Percentiles rank a stretch among this genome's conserved stretches.
phyloP scores from a whole-genome alignment of 129 eudicot genomes.

The Oenanthe sinensis region DNA sequence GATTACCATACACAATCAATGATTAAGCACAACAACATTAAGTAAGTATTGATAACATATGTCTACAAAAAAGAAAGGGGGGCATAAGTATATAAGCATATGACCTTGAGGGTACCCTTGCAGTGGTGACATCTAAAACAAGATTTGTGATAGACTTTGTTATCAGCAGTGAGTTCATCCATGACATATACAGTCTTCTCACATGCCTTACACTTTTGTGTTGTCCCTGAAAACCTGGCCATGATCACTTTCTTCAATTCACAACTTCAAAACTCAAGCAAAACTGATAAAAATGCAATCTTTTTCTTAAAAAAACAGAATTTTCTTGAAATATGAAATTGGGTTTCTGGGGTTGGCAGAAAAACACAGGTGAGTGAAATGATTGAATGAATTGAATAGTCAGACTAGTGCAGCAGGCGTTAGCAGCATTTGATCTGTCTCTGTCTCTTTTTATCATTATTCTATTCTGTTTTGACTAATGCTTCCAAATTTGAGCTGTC shows the following conservation, averaged over 20 bases:
- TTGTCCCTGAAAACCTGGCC: slow-evolving; percentile 75
- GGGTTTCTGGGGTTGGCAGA: not conserved
- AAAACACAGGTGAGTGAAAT: not conserved
- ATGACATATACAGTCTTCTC: slow-evolving; percentile 91
- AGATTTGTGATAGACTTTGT: slow-evolving; percentile 68
- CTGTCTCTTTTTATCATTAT: not conserved
- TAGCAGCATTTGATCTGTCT: slow-evolving; percentile 8
- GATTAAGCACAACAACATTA: not conserved
- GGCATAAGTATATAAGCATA: not conserved
- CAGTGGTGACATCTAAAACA: slow-evolving; percentile 99
- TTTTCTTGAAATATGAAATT: not conserved
- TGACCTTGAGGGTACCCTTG: slow-evolving; percentile 94
- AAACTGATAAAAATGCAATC: not conserved
- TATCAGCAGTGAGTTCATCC: slow-evolving; percentile 87
- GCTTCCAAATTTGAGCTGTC: slow-evolving; percentile 3
- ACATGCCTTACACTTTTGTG: slow-evolving; percentile 95
- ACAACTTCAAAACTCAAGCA: not conserved
- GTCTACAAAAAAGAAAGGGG: not conserved
- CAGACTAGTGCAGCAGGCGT: slow-evolving; percentile 12
- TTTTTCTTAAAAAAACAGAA: not conserved
- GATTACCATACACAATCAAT: not conserved
- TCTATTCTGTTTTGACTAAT: slow-evolving; percentile 5
- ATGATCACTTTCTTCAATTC: slow-evolving; percentile 21
- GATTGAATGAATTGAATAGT: slow-evolving; percentile 6
- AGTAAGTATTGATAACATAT: not conserved